Percentiles rank a stretch among this genome's conserved stretches.
Conservation (phyloP, 2,329 filamentous ascomycete species). For the Pseudocercospora fuligena region DNA sequence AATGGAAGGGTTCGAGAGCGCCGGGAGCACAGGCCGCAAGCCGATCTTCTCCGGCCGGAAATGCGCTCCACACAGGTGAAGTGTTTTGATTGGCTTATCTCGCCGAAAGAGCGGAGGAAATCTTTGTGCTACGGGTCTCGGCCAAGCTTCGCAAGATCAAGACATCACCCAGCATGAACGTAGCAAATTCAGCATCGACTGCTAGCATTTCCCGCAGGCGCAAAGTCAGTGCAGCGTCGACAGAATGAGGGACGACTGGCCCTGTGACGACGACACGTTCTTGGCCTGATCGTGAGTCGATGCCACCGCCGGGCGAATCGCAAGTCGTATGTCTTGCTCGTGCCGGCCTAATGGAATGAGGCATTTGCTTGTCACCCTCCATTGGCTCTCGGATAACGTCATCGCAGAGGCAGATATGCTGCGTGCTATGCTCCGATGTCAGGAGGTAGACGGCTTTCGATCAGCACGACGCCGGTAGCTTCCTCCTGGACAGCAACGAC, state of each 20-base stretch:
- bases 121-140: slow-evolving; percentile 3
- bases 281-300: neutral
- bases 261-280: neutral
- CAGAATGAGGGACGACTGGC: too few relatives aligned
- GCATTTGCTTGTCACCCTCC: neutral
- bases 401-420: too few relatives aligned
- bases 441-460: too few relatives aligned
- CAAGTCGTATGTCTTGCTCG: neutral
- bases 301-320: neutral
- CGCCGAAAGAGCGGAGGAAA: neutral
- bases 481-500: too few relatives aligned
- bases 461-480: too few relatives aligned
- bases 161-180: neutral
- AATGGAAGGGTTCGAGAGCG: slow-evolving; percentile 5
- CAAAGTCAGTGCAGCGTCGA: neutral
- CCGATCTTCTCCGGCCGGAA: neutral
- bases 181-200: too few relatives aligned
- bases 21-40: neutral
- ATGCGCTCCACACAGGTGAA: neutral
- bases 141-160: neutral
- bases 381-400: neutral
- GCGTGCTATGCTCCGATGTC: too few relatives aligned
- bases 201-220: neutral
- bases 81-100: neutral
- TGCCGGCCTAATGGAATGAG: neutral